phyloP scores from a whole-genome alignment of 352 stramenopile species.

The Phytophthora litchii region DNA sequence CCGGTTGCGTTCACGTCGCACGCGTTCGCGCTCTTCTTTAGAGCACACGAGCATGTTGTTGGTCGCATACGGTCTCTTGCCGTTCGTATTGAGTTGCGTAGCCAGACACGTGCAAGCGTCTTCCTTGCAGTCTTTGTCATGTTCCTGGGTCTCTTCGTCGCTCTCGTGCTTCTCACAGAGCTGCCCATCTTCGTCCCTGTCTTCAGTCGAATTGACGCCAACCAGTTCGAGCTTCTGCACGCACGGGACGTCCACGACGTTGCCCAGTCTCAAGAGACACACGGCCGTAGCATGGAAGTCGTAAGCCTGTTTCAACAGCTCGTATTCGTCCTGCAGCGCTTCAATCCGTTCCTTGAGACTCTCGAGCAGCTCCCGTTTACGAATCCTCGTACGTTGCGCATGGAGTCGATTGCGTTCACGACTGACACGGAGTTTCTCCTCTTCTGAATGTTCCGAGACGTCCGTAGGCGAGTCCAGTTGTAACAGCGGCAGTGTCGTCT shows the following conservation, averaged over 20 bases:
- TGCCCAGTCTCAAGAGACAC: conserved; percentile 61
- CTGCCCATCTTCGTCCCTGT: conserved; percentile 41
- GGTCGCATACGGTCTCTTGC: conserved; percentile 44
- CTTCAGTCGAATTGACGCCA: conserved; percentile 44
- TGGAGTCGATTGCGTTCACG: conserved; percentile 80
- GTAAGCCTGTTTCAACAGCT: conserved; percentile 73
- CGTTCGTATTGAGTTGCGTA: conserved; percentile 42
- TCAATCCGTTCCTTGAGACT: conserved; percentile 76
- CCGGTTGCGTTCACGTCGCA: conserved; percentile 76
- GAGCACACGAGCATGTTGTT: conserved; percentile 47
- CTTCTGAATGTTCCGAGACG: conserved; percentile 31
- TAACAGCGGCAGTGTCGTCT: conserved; percentile 41
- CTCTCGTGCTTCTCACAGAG: conserved; percentile 43
- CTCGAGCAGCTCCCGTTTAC: conserved; percentile 78
- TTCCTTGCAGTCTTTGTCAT: conserved; percentile 55
- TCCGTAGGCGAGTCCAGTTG: conserved; percentile 52
- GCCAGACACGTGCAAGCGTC: conserved; percentile 33
- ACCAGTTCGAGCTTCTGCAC: conserved; percentile 62
- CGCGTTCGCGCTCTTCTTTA: conserved; percentile 73
- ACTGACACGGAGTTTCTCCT: conserved; percentile 76
- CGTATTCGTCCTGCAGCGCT: conserved; percentile 62
- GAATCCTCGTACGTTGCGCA: conserved; percentile 74
- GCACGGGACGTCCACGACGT: conserved; percentile 43
- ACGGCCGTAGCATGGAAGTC: conserved; percentile 77
- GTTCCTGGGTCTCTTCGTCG: conserved; percentile 44